Conservation (phyloP, 2,329 filamentous ascomycete species). For the Ascochyta koolunga region DNA sequence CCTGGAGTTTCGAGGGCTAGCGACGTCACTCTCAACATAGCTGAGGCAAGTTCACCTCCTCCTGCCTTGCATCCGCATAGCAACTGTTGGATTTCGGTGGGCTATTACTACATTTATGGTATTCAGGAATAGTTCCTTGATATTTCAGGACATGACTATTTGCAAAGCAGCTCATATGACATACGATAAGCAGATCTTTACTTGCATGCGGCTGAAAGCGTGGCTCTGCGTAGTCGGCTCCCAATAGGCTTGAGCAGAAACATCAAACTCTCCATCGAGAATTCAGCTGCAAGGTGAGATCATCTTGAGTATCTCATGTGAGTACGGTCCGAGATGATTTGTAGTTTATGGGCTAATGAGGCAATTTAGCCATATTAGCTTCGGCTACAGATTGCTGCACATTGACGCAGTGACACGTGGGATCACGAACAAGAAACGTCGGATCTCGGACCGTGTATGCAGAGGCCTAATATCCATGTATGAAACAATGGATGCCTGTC, state of each 20-base stretch:
- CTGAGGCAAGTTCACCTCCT: not conserved
- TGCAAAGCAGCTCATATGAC: not conserved
- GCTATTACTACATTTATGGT: not conserved
- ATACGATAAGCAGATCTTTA: not conserved
- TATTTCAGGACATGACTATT: not conserved
- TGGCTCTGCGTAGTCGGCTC: not conserved
- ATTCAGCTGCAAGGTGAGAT: conserved; percentile 6
- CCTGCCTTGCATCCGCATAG: not conserved
- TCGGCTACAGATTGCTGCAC: conserved; percentile 15
- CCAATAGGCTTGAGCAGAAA: not conserved
- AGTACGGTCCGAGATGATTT: conserved; percentile 3
- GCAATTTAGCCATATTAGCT: conserved; percentile 20
- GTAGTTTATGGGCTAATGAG: conserved; percentile 11
- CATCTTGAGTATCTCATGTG: not conserved
- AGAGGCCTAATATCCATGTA: conserved; percentile 16
- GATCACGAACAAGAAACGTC: conserved; percentile 5
- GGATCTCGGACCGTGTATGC: conserved; percentile 15
- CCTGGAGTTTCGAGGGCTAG: not conserved
- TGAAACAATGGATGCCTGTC: conserved; percentile 8
- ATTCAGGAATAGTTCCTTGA: not conserved
- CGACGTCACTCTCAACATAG: not conserved
- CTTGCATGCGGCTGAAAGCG: not conserved
- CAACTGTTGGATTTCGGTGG: not conserved
- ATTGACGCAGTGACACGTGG: conserved; percentile 17
- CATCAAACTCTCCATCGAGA: not conserved